phyloP scores from a whole-genome alignment of 192 early-diverging fungal genomes.

The Coemansia javaensis region DNA sequence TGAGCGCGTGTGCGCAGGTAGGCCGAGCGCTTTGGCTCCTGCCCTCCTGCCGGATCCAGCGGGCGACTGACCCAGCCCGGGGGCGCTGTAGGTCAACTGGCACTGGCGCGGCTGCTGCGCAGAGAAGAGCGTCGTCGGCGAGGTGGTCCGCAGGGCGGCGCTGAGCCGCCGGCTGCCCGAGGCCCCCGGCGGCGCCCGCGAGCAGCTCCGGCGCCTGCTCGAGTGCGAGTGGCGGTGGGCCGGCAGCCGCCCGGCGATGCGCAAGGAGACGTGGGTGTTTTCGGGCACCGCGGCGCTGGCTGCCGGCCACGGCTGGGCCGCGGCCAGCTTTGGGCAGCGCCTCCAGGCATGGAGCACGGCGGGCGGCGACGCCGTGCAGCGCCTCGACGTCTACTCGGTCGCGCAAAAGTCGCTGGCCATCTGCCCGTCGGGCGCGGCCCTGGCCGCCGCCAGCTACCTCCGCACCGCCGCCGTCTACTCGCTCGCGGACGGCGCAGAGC shows the following conservation, averaged over 20 bases:
- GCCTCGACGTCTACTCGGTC: constrained; percentile 9
- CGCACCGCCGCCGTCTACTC: constrained; percentile 10
- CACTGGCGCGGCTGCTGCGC: constrained; percentile 6
- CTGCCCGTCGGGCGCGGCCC: constrained; percentile 1
- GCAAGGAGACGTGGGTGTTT: constrained; percentile 4
- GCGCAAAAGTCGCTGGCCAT: constrained; percentile 16
- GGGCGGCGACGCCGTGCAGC: background rate
- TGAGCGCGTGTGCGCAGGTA: constrained; percentile 8
- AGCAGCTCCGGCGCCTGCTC: constrained; percentile 1
- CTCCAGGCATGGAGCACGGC: constrained; percentile 9
- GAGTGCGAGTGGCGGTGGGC: constrained; percentile 13
- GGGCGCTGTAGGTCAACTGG: background rate
- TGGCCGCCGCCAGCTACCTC: constrained; percentile 11
- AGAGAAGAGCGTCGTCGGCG: background rate
- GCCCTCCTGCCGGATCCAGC: too few species aligned
- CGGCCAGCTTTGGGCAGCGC: constrained; percentile 11
- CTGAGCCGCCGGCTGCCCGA: background rate
- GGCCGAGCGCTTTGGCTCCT: background rate
- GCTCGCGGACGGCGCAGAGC: background rate
- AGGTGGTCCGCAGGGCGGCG: background rate
- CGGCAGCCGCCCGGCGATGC: background rate
- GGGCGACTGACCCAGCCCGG: background rate
- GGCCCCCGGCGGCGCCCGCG: background rate
- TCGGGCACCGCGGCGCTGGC: constrained; percentile 6
- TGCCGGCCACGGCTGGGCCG: background rate